A percentile compares a stretch with the other conserved stretches of the same genome.
These are phyloP conservation scores for Truncatella angustata DNA, from an alignment of 2,329 filamentous ascomycete species.

Conservation along the genomic window DNA sequence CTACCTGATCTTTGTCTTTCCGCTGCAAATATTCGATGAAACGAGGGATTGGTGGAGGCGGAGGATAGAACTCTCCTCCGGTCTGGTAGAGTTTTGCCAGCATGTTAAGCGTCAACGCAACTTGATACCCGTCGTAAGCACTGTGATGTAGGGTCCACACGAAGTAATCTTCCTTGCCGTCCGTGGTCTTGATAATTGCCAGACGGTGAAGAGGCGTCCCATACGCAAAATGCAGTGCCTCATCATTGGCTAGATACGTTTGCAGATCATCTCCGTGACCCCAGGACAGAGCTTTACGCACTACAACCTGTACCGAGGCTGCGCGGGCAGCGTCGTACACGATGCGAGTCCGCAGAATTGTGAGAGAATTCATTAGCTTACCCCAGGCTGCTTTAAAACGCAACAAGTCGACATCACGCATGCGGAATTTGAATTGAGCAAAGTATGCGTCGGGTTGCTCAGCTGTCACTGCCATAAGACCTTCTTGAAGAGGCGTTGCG, in stretches of 20 bases:
- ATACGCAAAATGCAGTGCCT: background rate
- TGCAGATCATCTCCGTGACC: too few relatives aligned
- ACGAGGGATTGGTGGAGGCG: constrained; percentile 32
- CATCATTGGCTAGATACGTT: background rate
- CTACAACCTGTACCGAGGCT: constrained; percentile 1
- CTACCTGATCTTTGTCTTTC: background rate
- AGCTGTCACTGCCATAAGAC: constrained; percentile 24
- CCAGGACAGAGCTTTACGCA: background rate
- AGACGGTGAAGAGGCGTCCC: background rate
- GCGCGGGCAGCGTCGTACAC: constrained; percentile 11
- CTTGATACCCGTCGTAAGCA: constrained; percentile 7
- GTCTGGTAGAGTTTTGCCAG: background rate
- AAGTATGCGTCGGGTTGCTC: constrained; percentile 24
- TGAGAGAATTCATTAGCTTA: background rate
- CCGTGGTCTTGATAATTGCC: background rate
- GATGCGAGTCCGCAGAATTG: constrained; percentile 20
- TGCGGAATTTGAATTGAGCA: constrained; percentile 15
- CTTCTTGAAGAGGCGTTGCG: constrained; percentile 24
- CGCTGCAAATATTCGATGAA: constrained; percentile 5
- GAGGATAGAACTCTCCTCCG: background rate
- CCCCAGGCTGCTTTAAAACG: constrained; percentile 16
- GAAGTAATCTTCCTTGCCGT: background rate
- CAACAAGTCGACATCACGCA: constrained; percentile 7
- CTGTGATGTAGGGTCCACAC: constrained; percentile 10
- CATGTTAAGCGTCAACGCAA: background rate